These are phyloP conservation scores for Fusarium fracticaudum DNA, from an alignment of 2,329 filamentous ascomycete species.

Conservation along the genomic window DNA sequence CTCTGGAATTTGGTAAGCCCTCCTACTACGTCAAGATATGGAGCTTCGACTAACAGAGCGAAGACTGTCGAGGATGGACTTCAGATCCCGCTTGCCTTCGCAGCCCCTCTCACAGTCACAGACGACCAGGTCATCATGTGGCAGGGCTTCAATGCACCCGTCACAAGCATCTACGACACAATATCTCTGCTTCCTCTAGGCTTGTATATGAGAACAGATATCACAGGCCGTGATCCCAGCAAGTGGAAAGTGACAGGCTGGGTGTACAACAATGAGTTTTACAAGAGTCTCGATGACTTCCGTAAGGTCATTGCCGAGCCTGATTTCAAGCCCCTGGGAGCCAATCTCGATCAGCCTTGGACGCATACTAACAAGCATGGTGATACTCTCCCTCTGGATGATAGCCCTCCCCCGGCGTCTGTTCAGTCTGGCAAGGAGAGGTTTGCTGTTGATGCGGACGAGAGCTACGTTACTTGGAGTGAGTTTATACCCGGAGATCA, in stretches of 20 bases:
- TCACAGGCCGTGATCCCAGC: neutral
- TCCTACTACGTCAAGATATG: too few species aligned
- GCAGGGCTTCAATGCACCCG: slow-evolving; percentile 3
- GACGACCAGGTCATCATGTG: neutral
- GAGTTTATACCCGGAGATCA: fast-evolving
- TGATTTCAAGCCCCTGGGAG: neutral
- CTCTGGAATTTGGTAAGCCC: neutral
- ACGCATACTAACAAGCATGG: neutral
- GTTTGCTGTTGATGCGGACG: neutral
- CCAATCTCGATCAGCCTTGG: neutral
- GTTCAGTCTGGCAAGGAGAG: neutral
- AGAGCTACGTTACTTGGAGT: slow-evolving; percentile 8
- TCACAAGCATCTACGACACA: slow-evolving; percentile 1
- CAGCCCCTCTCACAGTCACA: neutral
- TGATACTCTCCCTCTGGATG: neutral
- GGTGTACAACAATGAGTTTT: neutral
- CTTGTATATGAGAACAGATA: neutral
- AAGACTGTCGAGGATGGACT: slow-evolving; percentile 1
- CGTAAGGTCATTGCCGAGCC: neutral
- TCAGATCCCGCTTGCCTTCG: neutral
- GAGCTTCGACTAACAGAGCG: too few species aligned
- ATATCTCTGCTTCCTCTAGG: neutral
- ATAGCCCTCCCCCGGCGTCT: neutral
- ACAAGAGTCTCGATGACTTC: neutral
- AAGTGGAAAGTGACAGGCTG: neutral